Base-by-base conservation (phyloP, 495 filamentous ascomycete genomes). In the Hypomontagnella monticulosa region DNA sequence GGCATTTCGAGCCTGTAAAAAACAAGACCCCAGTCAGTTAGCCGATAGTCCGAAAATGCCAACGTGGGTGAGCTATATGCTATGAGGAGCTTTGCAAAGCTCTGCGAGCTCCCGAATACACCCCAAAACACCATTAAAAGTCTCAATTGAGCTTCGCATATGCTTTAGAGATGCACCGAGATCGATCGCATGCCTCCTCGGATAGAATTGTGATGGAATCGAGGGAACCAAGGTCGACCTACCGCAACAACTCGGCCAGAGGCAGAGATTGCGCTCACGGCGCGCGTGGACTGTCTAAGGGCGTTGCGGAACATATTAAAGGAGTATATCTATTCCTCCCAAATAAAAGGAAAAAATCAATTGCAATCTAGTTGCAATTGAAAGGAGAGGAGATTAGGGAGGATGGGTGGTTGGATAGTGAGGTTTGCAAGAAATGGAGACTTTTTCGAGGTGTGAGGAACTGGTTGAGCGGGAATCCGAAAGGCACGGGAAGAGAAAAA, bases 251-350 rank as follows among this genome's bases (percentile, higher is more conserved):
- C 86, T 85, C 93, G 91, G 85, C 92, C 87, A 72, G 89, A 83
- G 76, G 91, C 89, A 89, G 93, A 91, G 84, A 94, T 85, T 80
- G 90, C 93, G 82, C 91, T 92, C 81, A 95, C 90, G 82, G 90
- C 89, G 84, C 93, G 92, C 85, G 89, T 89, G 78, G 92, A 93
- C 85, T 95, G 93, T 81, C 93, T 87, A 82, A 97, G 85, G 86
- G 93, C 93, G 90, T 91, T 97, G 81, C 93, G 92, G 87, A 98
- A 94, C 95, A 99, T 97, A 70, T 73, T 81, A 71, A 54, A 72
- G 74, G 76, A 72, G 75, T 64, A 62, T 79, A 63, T 74, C 69
- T 67, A 61, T 49, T 77, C 72, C 73, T 70, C 76, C 65, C 53
- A 59, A 61, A 56, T 50, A 54, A 70, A 72, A 72, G 70, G 65